Evolutionary conservation across 108 stramenopile genomes (phyloP), one percentile per base, ranked within the genome.

Genomic region (Nannochloropsis granulata): DNA sequence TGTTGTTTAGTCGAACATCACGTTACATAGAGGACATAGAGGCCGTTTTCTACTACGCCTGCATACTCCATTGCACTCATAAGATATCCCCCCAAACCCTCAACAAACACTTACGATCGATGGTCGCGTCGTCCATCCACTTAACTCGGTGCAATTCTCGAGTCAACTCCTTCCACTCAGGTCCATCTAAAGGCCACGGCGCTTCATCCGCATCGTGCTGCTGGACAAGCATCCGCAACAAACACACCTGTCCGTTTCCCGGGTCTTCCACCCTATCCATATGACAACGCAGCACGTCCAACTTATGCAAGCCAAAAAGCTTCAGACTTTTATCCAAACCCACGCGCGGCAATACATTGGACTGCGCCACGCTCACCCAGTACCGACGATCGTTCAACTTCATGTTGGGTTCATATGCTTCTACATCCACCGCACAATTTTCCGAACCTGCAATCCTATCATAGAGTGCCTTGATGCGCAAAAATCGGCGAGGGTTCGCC

Each of bases 231-330:
- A 95, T 85, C 43, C 98, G 94, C 5, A 98, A 85, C 84, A 97
- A 85, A 23, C 95, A 94, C 23, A 98, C 92, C 45, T 86, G 94
- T 23, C 95, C 95, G 84, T 97, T 95, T 24, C 95, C 96, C 13
- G 93, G 96, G 91, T 95, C 95, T 19, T 90, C 85, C 12, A 97
- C 92, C 78, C 94, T 90, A 85, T 98, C 96, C 16, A 98, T 86
- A 82, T 96, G 94, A 24, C 95, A 93, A 26, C 95, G 92, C n/a
- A 90, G 81, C 82, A 96, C 93, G 86, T 97, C 94, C 87, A 98
- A 92, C 83, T 92, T 83, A 85, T 95, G 93, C 16, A 93, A 83
- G 83, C 88, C 94, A 44, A 97, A 88, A 25, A 96, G 85, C 79
- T 94, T 91, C 78, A 94, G 92, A n/a, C 44, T 83, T 25, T 79